A percentile compares a stretch with the other conserved stretches of the same genome.
phyloP scores from a whole-genome alignment of 1,284 basidiomycete species.

The Stygiomarasmius scandens region DNA sequence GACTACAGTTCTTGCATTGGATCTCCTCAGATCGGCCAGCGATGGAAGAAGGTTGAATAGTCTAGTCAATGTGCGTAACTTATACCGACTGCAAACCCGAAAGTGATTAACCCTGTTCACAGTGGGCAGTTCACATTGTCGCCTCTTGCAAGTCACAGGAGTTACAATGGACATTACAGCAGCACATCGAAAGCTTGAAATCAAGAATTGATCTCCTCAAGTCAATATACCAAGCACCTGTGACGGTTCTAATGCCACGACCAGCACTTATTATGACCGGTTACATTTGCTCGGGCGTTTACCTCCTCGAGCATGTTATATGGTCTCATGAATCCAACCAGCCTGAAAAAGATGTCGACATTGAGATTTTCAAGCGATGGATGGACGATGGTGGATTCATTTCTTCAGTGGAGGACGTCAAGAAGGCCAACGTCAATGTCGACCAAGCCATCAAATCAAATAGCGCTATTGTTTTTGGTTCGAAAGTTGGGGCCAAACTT shows the following conservation, averaged over 20 bases:
- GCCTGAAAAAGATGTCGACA: slow-evolving; percentile 40
- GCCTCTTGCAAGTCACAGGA: slow-evolving; percentile 40
- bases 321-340: slow-evolving; percentile 50
- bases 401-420: slow-evolving; percentile 43
- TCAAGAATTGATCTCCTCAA: slow-evolving; percentile 39
- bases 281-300: slow-evolving; percentile 50
- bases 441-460: not conserved
- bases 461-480: slow-evolving; percentile 11
- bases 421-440: slow-evolving; percentile 8
- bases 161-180: slow-evolving; percentile 29
- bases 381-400: slow-evolving; percentile 52
- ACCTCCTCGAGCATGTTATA: slow-evolving; percentile 66
- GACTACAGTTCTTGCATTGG: slow-evolving; percentile 66
- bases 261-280: slow-evolving; percentile 61
- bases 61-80: slow-evolving; percentile 36
- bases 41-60: slow-evolving; percentile 34
- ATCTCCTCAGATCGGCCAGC: slow-evolving; percentile 60
- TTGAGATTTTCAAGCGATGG: slow-evolving; percentile 62
- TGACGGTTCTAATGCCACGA: slow-evolving; percentile 51
- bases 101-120: slow-evolving; percentile 5
- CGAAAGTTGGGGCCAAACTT: slow-evolving; percentile 3
- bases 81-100: not conserved
- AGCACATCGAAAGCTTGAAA: slow-evolving; percentile 34
- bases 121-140: slow-evolving; percentile 60
- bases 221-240: slow-evolving; percentile 37